Evolutionary conservation across 495 filamentous ascomycete genomes (phyloP).

Genomic region (Xylaria scruposa): DNA sequence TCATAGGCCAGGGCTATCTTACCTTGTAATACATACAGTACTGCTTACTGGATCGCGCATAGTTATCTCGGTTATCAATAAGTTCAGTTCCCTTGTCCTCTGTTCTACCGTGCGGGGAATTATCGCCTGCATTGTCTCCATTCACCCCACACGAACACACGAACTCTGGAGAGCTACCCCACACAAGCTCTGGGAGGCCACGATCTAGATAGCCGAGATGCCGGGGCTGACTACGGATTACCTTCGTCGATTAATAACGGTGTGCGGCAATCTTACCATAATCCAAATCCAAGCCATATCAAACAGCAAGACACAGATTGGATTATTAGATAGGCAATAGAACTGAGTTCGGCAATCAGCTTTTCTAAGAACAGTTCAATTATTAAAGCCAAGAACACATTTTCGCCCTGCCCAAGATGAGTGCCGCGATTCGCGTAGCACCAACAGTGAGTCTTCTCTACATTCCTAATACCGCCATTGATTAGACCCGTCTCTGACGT

Average conservation of each 20-base stretch:
- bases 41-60: not conserved
- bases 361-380: not conserved
- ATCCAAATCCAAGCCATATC: slow-evolving; percentile 2
- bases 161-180: slow-evolving; percentile 8
- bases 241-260: not conserved
- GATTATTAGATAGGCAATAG: not conserved
- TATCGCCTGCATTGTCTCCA: not conserved
- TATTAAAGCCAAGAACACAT: not conserved
- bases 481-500: not conserved
- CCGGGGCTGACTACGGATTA: not conserved
- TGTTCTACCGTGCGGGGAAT: slow-evolving; percentile 8
- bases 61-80: not conserved
- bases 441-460: slow-evolving; percentile 49
- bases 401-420: slow-evolving; percentile 43
- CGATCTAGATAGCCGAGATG: slow-evolving; percentile 17
- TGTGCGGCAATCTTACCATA: not conserved
- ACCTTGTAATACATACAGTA: not conserved
- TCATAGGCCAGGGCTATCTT: not conserved
- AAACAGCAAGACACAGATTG: not conserved
- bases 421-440: slow-evolving; percentile 64
- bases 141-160: slow-evolving; percentile 18
- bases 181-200: slow-evolving; percentile 12
- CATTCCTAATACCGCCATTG: not conserved
- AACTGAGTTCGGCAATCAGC: not conserved
- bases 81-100: not conserved